Base-by-base conservation (phyloP, 768 basidiomycete genomes). In the Xerocomus spinulosus region DNA sequence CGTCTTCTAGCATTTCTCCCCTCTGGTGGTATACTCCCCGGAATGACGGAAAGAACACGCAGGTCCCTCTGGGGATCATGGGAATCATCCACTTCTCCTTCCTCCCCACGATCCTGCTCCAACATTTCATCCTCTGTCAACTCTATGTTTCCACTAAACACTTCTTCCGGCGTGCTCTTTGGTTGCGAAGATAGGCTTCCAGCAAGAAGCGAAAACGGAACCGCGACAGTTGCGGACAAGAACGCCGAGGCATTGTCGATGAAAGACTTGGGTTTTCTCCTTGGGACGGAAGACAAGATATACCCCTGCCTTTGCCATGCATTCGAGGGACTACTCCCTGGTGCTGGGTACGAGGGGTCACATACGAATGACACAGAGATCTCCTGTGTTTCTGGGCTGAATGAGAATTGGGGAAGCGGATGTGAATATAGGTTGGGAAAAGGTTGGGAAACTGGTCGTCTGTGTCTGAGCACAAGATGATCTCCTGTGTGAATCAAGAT, bases 351-450 rank as follows among this genome's bases (percentile, higher is more conserved):
- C 4, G 78, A 51, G 2, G 89, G 88, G 61, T 90, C 85, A 42
- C 62, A 74, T 7, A 70, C 58, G 58, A 87, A 92, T 3, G 72
- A 68, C 2, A 83, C 75, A 2, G 72, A 70, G 46, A 92, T 82
- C 46, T 84, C 78, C 21, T 75, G 76, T 3, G 77, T 80, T 34
- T 72, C 61, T 18, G 64, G 58, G 35, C 73, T 68, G 61, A 83
- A 88, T 0, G 71, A 74, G 62, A 91, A 91, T 42, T 69, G 78
- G 5, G 89, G 89, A 21, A 85, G 75, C 3, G 85, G 81, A 56
- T 92, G 90, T 4, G 87, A 81, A 59, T 83, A 85, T 23, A 71
- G 59, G 59, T 90, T 92, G 2, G 90, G 90, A 60, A 81, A 92
- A 5, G 89, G 90, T 33, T 77, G 70, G 15, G 85, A 84, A 25